These are phyloP conservation scores for Prorocentrum cordatum DNA, from an alignment of 169 alveolate genomes.

Conservation along the genomic window DNA sequence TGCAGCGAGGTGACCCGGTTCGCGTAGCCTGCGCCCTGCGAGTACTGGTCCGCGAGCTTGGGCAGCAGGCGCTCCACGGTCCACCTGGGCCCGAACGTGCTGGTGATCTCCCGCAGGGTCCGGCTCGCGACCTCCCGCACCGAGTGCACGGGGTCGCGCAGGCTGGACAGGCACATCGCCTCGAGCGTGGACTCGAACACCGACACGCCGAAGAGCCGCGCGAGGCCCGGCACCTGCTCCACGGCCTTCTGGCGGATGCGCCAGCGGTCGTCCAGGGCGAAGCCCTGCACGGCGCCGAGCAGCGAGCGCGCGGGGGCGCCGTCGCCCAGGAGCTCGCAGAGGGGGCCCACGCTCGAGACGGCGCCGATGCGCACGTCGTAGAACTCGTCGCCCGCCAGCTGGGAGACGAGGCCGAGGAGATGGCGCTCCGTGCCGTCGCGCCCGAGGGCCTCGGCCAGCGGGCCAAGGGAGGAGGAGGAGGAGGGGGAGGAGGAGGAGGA, in stretches of 20 bases:
- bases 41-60: constrained; percentile 49
- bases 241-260: constrained; percentile 26
- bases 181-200: constrained; percentile 61
- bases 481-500: no score
- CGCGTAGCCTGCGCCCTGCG: constrained; percentile 56
- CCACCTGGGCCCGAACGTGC: constrained; percentile 53
- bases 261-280: constrained; percentile 58
- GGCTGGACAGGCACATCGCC: constrained; percentile 65
- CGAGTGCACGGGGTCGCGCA: constrained; percentile 50
- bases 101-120: constrained; percentile 46
- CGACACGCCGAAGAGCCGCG: constrained; percentile 58
- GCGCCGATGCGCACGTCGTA: constrained; percentile 61
- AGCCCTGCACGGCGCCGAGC: constrained; percentile 42
- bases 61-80: constrained; percentile 59
- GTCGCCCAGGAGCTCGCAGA: constrained; percentile 56
- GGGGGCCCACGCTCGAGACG: constrained; percentile 48
- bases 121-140: constrained; percentile 60
- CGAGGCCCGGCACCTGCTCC: constrained; percentile 60
- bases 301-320: constrained; percentile 32
- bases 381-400: constrained; percentile 66
- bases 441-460: constrained; percentile 57
- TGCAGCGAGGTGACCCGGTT: constrained; percentile 67
- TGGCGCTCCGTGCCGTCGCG: constrained; percentile 61
- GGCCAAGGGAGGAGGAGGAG: no score
- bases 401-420: constrained; percentile 51